Conservation (phyloP, 1,284 basidiomycete species). For the Marasmius oreades region DNA sequence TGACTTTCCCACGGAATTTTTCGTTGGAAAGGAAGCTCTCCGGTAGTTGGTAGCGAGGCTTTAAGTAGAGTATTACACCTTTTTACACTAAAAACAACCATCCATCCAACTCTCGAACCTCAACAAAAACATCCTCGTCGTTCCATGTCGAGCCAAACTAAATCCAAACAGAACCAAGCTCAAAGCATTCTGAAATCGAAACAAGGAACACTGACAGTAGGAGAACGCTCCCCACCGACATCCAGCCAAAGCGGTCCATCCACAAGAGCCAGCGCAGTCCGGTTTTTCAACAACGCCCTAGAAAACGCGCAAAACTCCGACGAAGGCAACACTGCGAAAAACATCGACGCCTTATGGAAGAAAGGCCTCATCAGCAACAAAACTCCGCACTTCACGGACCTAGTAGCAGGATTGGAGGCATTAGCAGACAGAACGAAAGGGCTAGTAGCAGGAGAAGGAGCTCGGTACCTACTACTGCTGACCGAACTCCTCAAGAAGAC, state of each 20-base stretch:
- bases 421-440: background rate
- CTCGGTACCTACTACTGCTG: background rate
- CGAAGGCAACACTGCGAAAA: background rate
- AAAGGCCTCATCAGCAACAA: background rate
- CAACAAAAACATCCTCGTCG: no score
- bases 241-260: no score
- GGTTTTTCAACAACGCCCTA: background rate
- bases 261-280: no score
- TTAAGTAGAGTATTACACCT: background rate
- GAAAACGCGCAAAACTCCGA: background rate
- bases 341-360: background rate
- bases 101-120: background rate
- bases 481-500: background rate
- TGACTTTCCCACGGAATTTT: background rate
- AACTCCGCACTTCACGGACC: background rate
- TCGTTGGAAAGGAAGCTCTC: background rate
- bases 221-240: no score
- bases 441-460: background rate
- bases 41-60: background rate
- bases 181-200: no score
- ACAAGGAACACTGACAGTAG: no score
- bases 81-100: no score
- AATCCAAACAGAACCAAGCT: no score
- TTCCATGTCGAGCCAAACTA: no score
- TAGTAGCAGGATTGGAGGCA: background rate